Evolutionary conservation across 352 stramenopile species (phyloP).

Genomic region (Achlya hypogyna): DNA sequence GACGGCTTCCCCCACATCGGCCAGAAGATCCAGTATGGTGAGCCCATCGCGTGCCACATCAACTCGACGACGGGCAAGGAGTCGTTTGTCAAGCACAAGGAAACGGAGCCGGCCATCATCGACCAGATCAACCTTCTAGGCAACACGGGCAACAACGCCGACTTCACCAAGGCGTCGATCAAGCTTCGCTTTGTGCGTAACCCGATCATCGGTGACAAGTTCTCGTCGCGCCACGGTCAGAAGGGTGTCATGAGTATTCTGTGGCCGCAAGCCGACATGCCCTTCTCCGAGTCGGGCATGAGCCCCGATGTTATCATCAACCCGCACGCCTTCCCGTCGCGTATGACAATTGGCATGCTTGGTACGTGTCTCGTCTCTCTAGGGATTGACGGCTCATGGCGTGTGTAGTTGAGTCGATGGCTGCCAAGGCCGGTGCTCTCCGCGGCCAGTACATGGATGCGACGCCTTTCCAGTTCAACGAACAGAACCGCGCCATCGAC

Average conservation of each 20-base stretch:
- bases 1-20: constrained; percentile 97
- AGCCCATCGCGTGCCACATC: constrained; percentile 94
- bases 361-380: constrained; percentile 30
- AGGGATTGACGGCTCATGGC: constrained; percentile 46
- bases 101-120: constrained; percentile 95
- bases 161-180: constrained; percentile 86
- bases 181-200: constrained; percentile 98
- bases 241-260: constrained; percentile 99
- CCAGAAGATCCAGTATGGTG: constrained; percentile 89
- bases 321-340: constrained; percentile 95
- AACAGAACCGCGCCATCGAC: constrained; percentile 97
- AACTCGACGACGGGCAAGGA: constrained; percentile 90
- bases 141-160: constrained; percentile 47
- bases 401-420: constrained; percentile 95
- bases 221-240: constrained; percentile 98
- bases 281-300: constrained; percentile 98
- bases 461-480: constrained; percentile 98
- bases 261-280: constrained; percentile 99
- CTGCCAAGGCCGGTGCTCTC: constrained; percentile 96
- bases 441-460: constrained; percentile 97
- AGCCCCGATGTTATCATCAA: constrained; percentile 99
- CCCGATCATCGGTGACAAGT: constrained; percentile 99
- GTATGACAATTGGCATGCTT: constrained; percentile 95
- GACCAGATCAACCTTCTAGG: constrained; percentile 90
- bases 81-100: constrained; percentile 95